Base-by-base conservation (phyloP, 2,329 filamentous ascomycete species). In the Tolypocladium album region DNA sequence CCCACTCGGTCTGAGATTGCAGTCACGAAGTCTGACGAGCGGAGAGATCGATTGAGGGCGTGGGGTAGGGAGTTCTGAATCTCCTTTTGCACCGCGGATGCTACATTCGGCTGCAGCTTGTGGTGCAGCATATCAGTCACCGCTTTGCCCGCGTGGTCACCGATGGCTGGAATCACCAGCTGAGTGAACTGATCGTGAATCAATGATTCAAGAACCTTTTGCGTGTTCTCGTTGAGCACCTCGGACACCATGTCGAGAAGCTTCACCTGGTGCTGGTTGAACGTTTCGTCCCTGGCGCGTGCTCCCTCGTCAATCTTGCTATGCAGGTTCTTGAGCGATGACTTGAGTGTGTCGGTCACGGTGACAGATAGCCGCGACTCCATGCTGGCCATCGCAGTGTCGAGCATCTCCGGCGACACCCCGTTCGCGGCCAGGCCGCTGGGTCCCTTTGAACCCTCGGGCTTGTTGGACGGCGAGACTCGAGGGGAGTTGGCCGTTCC, bases 181-280 rank as follows among this genome's bases (percentile, higher is more conserved):
- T 86, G 81, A 62, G 90, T 83, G 64, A 96, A 90, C 71, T 89
- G 88, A 56, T 86, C 82, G 55, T 85, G 83, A 57, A 96, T 87
- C 65, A 96, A 89, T 62, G 85, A 86, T 62, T 86, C 81, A 43
- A 97, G 81, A 27, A 90, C 89, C 67, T 88, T 87, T 72, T 87
- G 81, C 24, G 83, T 85, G 68, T 86, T 86, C 62, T 82, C 79
- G 64, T 83, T 85, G 56, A 88, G 76, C 40, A 86, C 82, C 40
- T 82, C 76, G 5, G 82, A 84, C 43, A 86, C 82, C 70, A 82
- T 78, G 62, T 83, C 79, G 50, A 86, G 75, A 22, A 86, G 73
- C 65, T 80, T 79, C 22, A 79, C 72, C 67, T 84, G 82, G 61
- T 79, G 79, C 64, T 76, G 71, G 61, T 79, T 77, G 66, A 84